phyloP scores from a whole-genome alignment of 192 early-diverging fungal species.

The Tieghemiomyces parasiticus region DNA sequence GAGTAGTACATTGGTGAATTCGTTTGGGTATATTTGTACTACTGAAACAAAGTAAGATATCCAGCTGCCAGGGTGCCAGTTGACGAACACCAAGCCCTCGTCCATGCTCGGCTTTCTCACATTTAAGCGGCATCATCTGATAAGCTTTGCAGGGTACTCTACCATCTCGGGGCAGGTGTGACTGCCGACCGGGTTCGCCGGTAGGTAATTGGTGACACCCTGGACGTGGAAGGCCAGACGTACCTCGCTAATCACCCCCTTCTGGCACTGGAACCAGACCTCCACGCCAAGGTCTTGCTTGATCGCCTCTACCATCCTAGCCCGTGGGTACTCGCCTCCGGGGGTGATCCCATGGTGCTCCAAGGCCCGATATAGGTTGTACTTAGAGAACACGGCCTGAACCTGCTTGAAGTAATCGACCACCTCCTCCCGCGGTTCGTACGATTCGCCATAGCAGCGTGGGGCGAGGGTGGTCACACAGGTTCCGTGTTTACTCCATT shows the following conservation, averaged over 20 bases:
- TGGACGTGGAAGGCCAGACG: constrained; percentile 28
- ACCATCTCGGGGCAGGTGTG: constrained; percentile 17
- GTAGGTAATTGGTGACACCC: constrained; percentile 25
- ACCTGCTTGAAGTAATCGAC: constrained; percentile 6
- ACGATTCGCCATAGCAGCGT: constrained; percentile 20
- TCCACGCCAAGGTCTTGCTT: constrained; percentile 21
- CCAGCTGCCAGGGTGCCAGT: too few species aligned
- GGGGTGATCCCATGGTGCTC: constrained; percentile 1
- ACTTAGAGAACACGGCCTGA: background rate
- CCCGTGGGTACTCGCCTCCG: background rate
- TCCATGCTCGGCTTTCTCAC: too few species aligned
- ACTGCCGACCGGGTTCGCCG: constrained; percentile 20
- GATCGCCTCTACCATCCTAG: background rate
- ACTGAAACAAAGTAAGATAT: too few species aligned
- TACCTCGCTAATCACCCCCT: constrained; percentile 22
- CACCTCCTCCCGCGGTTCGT: constrained; percentile 11
- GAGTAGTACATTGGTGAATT: too few species aligned
- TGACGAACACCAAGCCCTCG: too few species aligned
- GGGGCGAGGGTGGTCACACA: constrained; percentile 28
- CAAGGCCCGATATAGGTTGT: constrained; percentile 1
- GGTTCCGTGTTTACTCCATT: constrained; percentile 33
- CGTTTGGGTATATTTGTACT: too few species aligned
- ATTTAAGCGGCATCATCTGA: too few species aligned
- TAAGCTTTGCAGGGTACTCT: background rate
- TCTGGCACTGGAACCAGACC: constrained; percentile 23